Evolutionary conservation across 2,329 filamentous ascomycete species (phyloP).

Genomic region (Exutisphaerella laricina): DNA sequence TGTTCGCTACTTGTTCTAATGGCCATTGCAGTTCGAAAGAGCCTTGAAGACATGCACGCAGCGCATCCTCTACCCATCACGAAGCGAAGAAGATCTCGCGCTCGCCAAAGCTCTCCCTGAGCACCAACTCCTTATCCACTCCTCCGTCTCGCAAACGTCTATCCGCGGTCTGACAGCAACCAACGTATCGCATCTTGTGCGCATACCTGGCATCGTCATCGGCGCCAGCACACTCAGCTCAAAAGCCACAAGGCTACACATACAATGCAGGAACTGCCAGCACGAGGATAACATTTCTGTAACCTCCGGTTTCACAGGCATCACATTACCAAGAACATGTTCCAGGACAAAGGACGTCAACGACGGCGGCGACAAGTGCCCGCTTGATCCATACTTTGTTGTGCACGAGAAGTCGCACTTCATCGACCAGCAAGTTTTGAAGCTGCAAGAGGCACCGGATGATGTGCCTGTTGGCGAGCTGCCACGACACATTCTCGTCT

Average conservation of each 20-base stretch:
- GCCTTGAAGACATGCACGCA: constrained; percentile 89
- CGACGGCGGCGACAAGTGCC: constrained; percentile 70
- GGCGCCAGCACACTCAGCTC: constrained; percentile 95
- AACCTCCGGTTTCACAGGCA: constrained; percentile 77
- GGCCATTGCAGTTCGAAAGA: constrained; percentile 66
- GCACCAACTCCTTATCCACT: constrained; percentile 93
- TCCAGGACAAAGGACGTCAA: constrained; percentile 45
- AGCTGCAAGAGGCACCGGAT: constrained; percentile 94
- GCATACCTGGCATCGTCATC: constrained; percentile 96
- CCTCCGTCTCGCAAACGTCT: constrained; percentile 80
- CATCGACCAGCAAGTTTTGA: constrained; percentile 96
- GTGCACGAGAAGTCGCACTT: constrained; percentile 91
- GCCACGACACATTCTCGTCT: constrained; percentile 88
- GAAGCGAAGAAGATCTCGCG: constrained; percentile 56
- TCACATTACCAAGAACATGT: constrained; percentile 78
- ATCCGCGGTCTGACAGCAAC: constrained; percentile 91
- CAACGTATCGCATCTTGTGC: constrained; percentile 88
- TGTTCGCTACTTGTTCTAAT: constrained; percentile 21
- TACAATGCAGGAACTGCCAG: constrained; percentile 84
- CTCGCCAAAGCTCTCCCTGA: constrained; percentile 53
- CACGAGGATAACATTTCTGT: constrained; percentile 66
- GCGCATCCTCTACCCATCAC: constrained; percentile 81
- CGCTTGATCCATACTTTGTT: constrained; percentile 92
- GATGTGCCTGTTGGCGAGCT: constrained; percentile 96
- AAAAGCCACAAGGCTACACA: constrained; percentile 79